Conservation (phyloP, 2,329 filamentous ascomycete genomes). For the Epichloe gansuensis region DNA sequence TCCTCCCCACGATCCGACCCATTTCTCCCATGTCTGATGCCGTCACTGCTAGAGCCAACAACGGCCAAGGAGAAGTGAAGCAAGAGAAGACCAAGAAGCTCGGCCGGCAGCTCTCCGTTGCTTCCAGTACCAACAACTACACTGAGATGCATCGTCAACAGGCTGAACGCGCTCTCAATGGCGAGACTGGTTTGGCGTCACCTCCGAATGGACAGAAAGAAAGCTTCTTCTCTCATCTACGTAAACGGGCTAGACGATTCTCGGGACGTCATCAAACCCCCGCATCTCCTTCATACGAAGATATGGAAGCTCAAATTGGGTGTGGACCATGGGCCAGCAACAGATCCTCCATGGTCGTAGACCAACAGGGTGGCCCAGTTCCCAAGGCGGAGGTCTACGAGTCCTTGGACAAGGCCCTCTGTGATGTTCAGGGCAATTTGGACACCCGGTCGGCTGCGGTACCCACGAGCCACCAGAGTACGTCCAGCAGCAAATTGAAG, state of each 20-base stretch:
- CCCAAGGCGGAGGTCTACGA: slow-evolving; percentile 47
- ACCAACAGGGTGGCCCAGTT: slow-evolving; percentile 39
- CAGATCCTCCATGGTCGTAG: slow-evolving; percentile 71
- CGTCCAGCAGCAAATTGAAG: slow-evolving; percentile 41
- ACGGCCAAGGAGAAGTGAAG: slow-evolving; percentile 39
- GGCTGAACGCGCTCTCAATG: slow-evolving; percentile 81
- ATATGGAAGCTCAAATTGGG: slow-evolving; percentile 84
- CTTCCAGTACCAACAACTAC: slow-evolving; percentile 87
- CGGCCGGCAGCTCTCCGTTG: slow-evolving; percentile 83
- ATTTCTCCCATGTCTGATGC: slow-evolving; percentile 94
- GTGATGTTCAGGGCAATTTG: slow-evolving; percentile 39
- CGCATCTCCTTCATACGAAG: slow-evolving; percentile 67
- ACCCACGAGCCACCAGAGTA: slow-evolving; percentile 41
- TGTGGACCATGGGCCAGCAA: slow-evolving; percentile 84
- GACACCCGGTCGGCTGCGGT: slow-evolving; percentile 32
- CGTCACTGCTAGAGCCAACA: slow-evolving; percentile 78
- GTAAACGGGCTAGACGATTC: slow-evolving; percentile 83
- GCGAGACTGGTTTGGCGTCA: slow-evolving; percentile 61
- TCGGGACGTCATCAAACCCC: slow-evolving; percentile 83
- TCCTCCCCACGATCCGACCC: slow-evolving; percentile 84
- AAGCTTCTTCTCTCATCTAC: slow-evolving; percentile 94
- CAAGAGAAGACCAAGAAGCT: slow-evolving; percentile 75
- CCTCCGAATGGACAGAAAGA: slow-evolving; percentile 76
- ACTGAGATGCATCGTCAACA: slow-evolving; percentile 81
- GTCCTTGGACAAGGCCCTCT: slow-evolving; percentile 45